Evolutionary conservation across 371 early-diverging fungal genomes (phyloP).

Genomic region (Mortierella sp.): DNA sequence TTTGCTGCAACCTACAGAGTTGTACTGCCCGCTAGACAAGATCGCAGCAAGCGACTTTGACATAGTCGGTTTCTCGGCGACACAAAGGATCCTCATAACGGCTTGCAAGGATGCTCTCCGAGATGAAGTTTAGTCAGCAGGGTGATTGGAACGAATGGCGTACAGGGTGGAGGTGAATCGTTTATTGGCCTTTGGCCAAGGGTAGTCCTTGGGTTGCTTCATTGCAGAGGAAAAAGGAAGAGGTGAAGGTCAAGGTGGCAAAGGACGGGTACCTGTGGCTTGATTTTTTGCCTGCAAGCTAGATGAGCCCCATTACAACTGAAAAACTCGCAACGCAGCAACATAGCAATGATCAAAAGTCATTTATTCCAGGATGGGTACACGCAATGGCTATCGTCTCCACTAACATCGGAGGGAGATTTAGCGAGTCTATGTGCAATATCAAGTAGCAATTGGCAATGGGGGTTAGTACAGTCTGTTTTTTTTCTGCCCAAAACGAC

Average conservation of each 20-base stretch:
- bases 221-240: no score
- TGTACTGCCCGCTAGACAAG: conserved; percentile 64
- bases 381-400: conserved; percentile 2
- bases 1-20: conserved; percentile 20
- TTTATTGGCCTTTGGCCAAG: no score
- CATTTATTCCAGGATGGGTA: conserved; percentile 39
- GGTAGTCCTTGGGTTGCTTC: no score
- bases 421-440: conserved; percentile 35
- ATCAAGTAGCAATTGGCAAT: neutral
- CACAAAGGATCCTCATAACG: conserved; percentile 82
- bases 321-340: no score
- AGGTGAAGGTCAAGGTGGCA: no score
- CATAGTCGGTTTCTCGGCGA: conserved; percentile 99
- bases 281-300: no score
- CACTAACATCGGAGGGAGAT: conserved; percentile 9
- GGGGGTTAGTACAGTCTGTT: neutral
- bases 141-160: neutral
- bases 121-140: no score
- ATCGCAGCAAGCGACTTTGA: conserved; percentile 91
- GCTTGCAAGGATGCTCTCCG: conserved; percentile 5
- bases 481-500: neutral
- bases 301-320: no score
- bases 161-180: conserved; percentile 62
- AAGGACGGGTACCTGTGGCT: no score
- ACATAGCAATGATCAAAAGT: no score